phyloP scores from a whole-genome alignment of 371 early-diverging fungal species.

The Mucor irregularis region DNA sequence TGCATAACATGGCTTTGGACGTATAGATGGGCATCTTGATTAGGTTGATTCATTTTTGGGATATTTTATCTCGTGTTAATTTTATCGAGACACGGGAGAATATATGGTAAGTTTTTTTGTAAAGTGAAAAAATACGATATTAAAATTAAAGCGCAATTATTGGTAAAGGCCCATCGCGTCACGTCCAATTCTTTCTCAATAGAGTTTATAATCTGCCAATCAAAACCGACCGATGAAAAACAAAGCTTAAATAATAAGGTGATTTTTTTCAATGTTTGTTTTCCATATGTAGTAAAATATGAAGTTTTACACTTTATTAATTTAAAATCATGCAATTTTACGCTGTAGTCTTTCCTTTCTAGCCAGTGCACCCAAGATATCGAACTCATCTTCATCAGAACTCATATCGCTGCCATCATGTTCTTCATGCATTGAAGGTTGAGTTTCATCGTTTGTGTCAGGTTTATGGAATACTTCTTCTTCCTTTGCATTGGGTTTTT shows the following conservation, averaged over 20 bases:
- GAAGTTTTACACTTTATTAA: too few species aligned
- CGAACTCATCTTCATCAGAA: not conserved
- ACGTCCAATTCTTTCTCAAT: constrained; percentile 1
- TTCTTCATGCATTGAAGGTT: too few species aligned
- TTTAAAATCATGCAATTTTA: constrained; percentile 1
- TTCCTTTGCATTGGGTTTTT: not conserved
- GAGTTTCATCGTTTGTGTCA: not conserved
- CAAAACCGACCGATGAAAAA: too few species aligned
- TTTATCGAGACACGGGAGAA: not conserved
- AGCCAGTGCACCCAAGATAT: not conserved
- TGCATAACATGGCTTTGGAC: constrained; percentile 60
- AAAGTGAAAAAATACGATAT: not conserved
- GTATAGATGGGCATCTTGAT: constrained; percentile 49
- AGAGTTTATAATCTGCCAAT: too few species aligned
- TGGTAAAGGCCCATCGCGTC: constrained; percentile 1
- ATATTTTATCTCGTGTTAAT: not conserved
- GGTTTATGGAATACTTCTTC: not conserved
- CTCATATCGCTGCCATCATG: not conserved
- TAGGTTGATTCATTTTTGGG: constrained; percentile 17
- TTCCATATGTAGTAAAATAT: too few species aligned
- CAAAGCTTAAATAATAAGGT: constrained; percentile 12
- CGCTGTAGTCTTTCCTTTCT: not conserved
- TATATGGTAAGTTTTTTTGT: not conserved
- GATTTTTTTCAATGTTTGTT: too few species aligned
- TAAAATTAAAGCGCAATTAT: too few species aligned